Evolutionary conservation across 1,284 basidiomycete species (phyloP).

Genomic region (Thecaphora frezii): DNA sequence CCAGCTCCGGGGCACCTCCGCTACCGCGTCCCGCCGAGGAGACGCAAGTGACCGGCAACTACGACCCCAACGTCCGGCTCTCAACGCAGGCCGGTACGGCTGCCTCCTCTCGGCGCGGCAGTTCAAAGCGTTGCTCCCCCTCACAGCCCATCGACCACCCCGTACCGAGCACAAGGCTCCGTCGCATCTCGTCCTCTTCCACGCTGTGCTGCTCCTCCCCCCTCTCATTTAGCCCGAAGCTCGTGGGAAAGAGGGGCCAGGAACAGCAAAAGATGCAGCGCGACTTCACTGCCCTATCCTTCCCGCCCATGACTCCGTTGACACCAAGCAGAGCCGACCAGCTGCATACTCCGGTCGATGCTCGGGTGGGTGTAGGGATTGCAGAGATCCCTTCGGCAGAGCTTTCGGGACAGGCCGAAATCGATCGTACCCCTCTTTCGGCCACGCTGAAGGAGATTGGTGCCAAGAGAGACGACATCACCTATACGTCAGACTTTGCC

Average conservation of each 20-base stretch:
- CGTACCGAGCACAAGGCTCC: background rate
- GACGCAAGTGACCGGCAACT: background rate
- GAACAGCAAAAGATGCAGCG: background rate
- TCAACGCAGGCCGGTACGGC: background rate
- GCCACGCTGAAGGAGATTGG: conserved; percentile 26
- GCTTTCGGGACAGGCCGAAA: background rate
- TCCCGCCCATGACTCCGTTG: conserved; percentile 21
- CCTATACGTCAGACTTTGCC: conserved; percentile 11
- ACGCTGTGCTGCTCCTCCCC: background rate
- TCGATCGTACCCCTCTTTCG: conserved; percentile 13
- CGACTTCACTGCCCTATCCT: conserved; percentile 6
- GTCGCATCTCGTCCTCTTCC: background rate
- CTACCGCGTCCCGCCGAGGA: background rate
- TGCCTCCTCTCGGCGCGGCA: background rate
- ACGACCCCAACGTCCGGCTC: background rate
- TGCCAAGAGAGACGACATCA: conserved; percentile 14
- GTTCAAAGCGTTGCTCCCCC: background rate
- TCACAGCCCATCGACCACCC: background rate
- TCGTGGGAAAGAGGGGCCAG: background rate
- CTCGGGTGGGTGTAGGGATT: background rate
- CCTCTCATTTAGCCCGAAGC: too few species aligned
- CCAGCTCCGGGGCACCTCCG: background rate
- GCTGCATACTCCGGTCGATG: conserved; percentile 21
- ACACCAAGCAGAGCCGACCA: conserved; percentile 15
- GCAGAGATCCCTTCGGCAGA: background rate